phyloP scores from a whole-genome alignment of 2,329 filamentous ascomycete species.

The Thermothelomyces thermophilus region DNA sequence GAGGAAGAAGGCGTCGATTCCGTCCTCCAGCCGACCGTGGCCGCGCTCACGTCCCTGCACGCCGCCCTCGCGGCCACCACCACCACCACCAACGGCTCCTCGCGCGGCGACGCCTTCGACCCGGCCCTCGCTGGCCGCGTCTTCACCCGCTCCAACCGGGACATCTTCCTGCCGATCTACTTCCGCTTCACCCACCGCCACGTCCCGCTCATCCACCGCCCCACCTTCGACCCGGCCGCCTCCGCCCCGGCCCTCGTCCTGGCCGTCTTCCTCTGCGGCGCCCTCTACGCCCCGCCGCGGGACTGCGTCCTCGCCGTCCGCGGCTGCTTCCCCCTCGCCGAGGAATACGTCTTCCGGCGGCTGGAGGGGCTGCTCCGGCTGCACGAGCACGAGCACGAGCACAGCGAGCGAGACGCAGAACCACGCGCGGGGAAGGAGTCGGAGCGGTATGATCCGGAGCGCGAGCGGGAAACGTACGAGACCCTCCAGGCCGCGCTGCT shows the following conservation, averaged over 20 bases:
- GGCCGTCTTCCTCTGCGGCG: not conserved
- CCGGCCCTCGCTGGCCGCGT: constrained; percentile 5
- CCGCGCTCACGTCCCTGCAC: constrained; percentile 16
- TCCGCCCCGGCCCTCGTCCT: constrained; percentile 1
- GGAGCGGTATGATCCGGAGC: no score
- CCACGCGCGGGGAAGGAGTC: not conserved
- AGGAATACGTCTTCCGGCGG: constrained; percentile 3
- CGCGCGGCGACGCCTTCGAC: constrained; percentile 11
- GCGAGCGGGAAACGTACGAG: constrained; percentile 10
- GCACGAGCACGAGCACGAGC: not conserved
- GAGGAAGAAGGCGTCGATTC: constrained; percentile 2
- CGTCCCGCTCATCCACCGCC: constrained; percentile 27
- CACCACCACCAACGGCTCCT: constrained; percentile 11
- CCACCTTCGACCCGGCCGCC: constrained; percentile 21
- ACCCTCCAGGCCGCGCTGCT: constrained; percentile 26
- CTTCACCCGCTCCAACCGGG: constrained; percentile 21
- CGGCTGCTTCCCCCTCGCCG: not conserved
- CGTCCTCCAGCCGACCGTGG: constrained; percentile 6
- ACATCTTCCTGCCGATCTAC: constrained; percentile 21
- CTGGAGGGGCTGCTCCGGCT: no score
- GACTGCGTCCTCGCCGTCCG: constrained; percentile 1
- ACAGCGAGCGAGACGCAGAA: no score
- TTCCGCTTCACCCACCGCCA: constrained; percentile 26
- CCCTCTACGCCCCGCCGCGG: constrained; percentile 2
- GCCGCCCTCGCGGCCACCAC: constrained; percentile 7